These are phyloP conservation scores for Naegleria lovaniensis DNA, from an alignment of 208 protist genomes.

Conservation along the genomic window DNA sequence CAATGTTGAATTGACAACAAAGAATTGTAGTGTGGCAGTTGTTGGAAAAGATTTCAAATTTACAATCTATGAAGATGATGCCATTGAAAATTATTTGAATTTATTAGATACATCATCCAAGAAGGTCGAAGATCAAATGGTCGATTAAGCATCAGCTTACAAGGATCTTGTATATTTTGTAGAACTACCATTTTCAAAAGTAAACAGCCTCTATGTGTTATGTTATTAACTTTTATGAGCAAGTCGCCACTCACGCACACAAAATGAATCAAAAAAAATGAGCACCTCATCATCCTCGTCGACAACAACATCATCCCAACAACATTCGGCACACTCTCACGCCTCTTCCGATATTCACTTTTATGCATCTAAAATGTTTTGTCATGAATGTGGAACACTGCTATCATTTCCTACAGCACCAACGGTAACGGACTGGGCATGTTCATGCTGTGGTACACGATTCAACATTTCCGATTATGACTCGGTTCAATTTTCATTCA, in stretches of 20 bases:
- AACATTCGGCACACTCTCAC: not conserved
- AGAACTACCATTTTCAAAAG: too few relatives aligned
- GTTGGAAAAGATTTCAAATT: slow-evolving; percentile 78
- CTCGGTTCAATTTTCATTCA: not conserved
- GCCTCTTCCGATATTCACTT: not conserved
- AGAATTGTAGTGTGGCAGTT: slow-evolving; percentile 80
- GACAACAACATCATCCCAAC: not conserved
- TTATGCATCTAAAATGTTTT: slow-evolving; percentile 4
- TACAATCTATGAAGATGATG: slow-evolving; percentile 71
- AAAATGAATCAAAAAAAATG: not conserved
- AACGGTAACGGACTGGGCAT: not conserved
- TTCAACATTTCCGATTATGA: not conserved
- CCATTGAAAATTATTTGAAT: slow-evolving; percentile 65
- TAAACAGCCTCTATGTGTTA: too few relatives aligned
- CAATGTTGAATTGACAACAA: slow-evolving; percentile 73
- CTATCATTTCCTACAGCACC: not conserved
- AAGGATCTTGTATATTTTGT: too few relatives aligned
- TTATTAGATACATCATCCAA: not conserved
- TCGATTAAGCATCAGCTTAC: not conserved
- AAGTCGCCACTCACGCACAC: too few relatives aligned
- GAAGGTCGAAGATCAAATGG: slow-evolving; percentile 11
- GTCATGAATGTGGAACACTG: not conserved
- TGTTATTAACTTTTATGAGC: too few relatives aligned
- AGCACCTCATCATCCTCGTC: not conserved
- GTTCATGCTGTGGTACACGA: not conserved